Conservation (phyloP, 1,139 yeast species). For the Ogataea hybrid region DNA sequence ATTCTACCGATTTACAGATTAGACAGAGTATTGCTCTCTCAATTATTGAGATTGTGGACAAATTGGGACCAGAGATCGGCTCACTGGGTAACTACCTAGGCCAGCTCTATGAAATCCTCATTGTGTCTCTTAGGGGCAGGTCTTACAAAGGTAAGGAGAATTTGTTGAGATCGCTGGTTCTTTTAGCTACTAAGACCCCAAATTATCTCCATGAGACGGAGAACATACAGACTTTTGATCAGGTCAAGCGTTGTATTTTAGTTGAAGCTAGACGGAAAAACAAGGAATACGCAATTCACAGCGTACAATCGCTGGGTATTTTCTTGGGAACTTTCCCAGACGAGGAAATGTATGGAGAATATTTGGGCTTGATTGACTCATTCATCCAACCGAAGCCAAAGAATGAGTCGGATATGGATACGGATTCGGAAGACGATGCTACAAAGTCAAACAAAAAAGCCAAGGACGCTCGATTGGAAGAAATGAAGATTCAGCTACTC, state of each 20-base stretch:
- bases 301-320: constrained; percentile 49
- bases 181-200: constrained; percentile 49
- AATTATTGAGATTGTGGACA: constrained; percentile 58
- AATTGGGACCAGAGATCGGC: constrained; percentile 30
- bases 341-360: constrained; percentile 39
- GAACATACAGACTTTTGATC: constrained; percentile 33
- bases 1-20: constrained; percentile 59
- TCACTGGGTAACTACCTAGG: constrained; percentile 32
- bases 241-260: constrained; percentile 44
- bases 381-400: constrained; percentile 29
- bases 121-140: constrained; percentile 70
- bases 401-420: constrained; percentile 18
- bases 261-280: constrained; percentile 71
- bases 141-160: constrained; percentile 89
- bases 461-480: constrained; percentile 37
- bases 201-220: constrained; percentile 26
- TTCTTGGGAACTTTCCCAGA: constrained; percentile 46
- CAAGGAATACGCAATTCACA: constrained; percentile 56
- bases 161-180: constrained; percentile 68
- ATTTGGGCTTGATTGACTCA: constrained; percentile 38
- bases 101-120: constrained; percentile 51
- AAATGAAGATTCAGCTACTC: constrained; percentile 33
- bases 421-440: constrained; percentile 29
- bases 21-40: constrained; percentile 73
- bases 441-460: constrained; percentile 28